phyloP scores from a whole-genome alignment of 2,329 filamentous ascomycete genomes.

The Ophiocordyceps unilateralis region DNA sequence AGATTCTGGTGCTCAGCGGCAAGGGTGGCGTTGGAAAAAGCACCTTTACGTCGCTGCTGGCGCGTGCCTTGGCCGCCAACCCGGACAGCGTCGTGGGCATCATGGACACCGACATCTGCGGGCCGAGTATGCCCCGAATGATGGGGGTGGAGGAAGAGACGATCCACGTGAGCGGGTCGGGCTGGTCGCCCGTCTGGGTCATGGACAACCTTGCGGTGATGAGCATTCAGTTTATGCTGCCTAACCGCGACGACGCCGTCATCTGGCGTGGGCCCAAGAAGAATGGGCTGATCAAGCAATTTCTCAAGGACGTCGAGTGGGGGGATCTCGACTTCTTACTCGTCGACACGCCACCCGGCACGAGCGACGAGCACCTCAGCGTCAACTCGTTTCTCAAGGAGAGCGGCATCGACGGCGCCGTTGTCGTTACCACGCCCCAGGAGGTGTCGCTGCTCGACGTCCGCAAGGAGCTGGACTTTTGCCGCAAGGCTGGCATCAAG shows the following conservation, averaged over 20 bases:
- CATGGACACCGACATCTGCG: slow-evolving; percentile 97
- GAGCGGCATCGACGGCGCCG: slow-evolving; percentile 80
- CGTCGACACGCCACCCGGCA: slow-evolving; percentile 90
- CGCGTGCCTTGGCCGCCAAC: slow-evolving; percentile 76
- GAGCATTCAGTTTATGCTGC: slow-evolving; percentile 97
- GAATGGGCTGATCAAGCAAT: slow-evolving; percentile 95
- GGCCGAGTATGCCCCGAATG: slow-evolving; percentile 95
- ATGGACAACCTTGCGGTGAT: slow-evolving; percentile 87
- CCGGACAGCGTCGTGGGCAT: slow-evolving; percentile 68
- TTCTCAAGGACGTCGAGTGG: slow-evolving; percentile 96
- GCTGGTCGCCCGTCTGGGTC: slow-evolving; percentile 94
- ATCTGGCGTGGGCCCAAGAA: slow-evolving; percentile 98
- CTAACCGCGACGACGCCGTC: slow-evolving; percentile 80
- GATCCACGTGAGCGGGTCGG: slow-evolving; percentile 74
- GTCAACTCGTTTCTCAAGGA: slow-evolving; percentile 87
- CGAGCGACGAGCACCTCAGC: slow-evolving; percentile 84
- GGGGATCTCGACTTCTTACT: slow-evolving; percentile 84
- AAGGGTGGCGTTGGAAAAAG: slow-evolving; percentile 97
- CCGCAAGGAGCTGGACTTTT: slow-evolving; percentile 95
- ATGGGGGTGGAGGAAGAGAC: slow-evolving; percentile 91
- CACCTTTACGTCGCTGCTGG: slow-evolving; percentile 77
- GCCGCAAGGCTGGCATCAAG: slow-evolving; percentile 77
- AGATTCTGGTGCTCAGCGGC: slow-evolving; percentile 80
- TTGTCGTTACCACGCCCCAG: slow-evolving; percentile 87
- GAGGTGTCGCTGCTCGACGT: slow-evolving; percentile 88